Evolutionary conservation across 1,284 basidiomycete species (phyloP), one percentile per base, ranked within the genome.

Genomic region (Lignosus rhinocerotis): DNA sequence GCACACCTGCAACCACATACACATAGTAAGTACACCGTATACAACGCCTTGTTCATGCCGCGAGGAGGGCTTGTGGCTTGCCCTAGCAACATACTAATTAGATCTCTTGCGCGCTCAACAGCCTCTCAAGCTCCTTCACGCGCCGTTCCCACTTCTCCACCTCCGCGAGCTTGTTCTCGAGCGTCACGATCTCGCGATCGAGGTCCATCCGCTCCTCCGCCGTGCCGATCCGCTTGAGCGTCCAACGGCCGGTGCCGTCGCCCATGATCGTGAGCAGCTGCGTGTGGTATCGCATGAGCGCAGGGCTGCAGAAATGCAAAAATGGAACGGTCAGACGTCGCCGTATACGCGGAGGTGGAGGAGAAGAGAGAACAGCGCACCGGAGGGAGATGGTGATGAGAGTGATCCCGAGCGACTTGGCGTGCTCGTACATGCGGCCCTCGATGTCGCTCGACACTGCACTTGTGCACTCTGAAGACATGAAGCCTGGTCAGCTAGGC

Each of bases 401-500:
- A 0, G 96, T 97, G 68, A 98, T 96, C 2, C 91, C 94, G 12
- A 94, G 76, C n/a, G 86, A 82, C 74, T 98, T 98, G 38, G 93
- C 92, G 65, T 93, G 88, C 70, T 96, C 91, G 76, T 98, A 98
- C 93, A 99, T 96, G 60, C 89, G 79, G 0, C 95, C 95, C 72
- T 98, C 96, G 19, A 98, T 94, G 69, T 98, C 96, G 56, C 93
- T 94, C 9, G 94, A 97, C 6, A 99, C 95, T 1, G 96, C 96
- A 62, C 92, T 94, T 5, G 96, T 98, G 75, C 94, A 96, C 72
- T 98, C 96, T 91, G 70, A 11, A 49, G 48, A 55, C 25, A 34
- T 31, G 11, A 12, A 9, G 36, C n/a, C 36, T 39, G 11, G 7
- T 12, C 12, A n/a, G n/a, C 14, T n/a, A 5, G n/a, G 36, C 12